phyloP scores from a whole-genome alignment of 257 asterid genomes.

The Marsdenia floribunda region DNA sequence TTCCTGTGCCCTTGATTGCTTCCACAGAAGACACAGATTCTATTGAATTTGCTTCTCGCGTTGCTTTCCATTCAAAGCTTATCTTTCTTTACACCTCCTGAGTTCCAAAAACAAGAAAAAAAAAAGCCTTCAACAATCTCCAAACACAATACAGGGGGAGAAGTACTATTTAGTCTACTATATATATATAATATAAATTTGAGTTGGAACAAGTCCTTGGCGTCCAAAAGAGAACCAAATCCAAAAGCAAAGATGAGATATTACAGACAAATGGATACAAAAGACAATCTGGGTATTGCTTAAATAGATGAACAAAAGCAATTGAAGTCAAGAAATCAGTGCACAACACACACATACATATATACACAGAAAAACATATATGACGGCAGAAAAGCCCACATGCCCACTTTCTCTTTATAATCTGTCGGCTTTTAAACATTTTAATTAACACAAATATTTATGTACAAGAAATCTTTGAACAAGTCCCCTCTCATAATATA shows the following conservation, averaged over 20 bases:
- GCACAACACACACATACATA: background rate
- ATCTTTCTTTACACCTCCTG: conserved; percentile 1
- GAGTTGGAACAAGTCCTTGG: background rate
- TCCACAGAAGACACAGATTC: conserved; percentile 93
- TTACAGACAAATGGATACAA: conserved; percentile 14
- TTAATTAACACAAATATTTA: background rate
- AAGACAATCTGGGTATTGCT: conserved; percentile 31
- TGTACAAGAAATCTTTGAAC: conserved; percentile 6
- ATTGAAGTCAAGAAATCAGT: conserved; percentile 17
- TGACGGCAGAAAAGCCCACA: conserved; percentile 23
- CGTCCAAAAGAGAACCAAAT: conserved; percentile 6
- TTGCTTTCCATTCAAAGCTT: conserved; percentile 46
- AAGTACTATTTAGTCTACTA: background rate
- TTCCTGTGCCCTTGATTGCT: conserved; percentile 86
- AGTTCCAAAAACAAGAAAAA: background rate
- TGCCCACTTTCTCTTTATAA: conserved; percentile 6
- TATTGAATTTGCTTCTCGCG: conserved; percentile 68
- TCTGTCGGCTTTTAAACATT: conserved; percentile 8
- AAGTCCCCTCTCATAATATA: background rate
- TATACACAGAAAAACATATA: background rate
- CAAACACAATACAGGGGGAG: background rate
- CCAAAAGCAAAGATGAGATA: conserved; percentile 11
- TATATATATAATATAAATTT: background rate
- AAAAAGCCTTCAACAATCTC: background rate
- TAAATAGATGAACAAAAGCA: conserved; percentile 17